phyloP scores from a whole-genome alignment of 352 stramenopile genomes.

The Globisporangium apiculatum region DNA sequence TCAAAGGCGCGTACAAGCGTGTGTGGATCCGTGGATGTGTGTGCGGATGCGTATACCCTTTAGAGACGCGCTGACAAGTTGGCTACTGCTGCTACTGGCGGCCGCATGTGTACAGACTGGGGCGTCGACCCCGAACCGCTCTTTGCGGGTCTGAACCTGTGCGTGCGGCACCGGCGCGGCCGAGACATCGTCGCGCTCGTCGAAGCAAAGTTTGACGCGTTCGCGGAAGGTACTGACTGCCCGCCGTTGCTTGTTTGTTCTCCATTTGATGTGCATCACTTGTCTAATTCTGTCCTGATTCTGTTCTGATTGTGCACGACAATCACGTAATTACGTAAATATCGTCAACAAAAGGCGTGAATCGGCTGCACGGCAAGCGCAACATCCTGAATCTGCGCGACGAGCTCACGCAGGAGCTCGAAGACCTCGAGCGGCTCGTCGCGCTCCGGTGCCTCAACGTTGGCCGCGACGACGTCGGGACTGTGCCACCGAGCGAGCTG shows the following conservation, averaged over 20 bases:
- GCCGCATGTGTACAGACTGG: constrained; percentile 30
- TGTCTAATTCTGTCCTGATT: neutral
- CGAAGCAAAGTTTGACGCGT: constrained; percentile 49
- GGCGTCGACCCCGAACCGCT: constrained; percentile 55
- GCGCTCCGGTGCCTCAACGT: constrained; percentile 58
- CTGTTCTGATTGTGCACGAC: neutral
- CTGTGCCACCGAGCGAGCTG: constrained; percentile 43
- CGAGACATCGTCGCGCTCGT: constrained; percentile 26
- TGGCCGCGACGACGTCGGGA: constrained; percentile 27
- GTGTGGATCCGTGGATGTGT: neutral
- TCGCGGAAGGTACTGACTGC: constrained; percentile 23
- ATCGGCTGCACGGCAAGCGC: constrained; percentile 41
- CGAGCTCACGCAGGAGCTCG: constrained; percentile 62
- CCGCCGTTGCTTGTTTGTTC: too few species aligned
- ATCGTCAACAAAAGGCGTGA: constrained; percentile 24
- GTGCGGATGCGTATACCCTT: too few species aligned
- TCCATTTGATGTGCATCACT: too few species aligned
- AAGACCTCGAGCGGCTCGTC: constrained; percentile 57
- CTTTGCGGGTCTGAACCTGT: constrained; percentile 63
- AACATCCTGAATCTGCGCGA: constrained; percentile 45
- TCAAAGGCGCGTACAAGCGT: constrained; percentile 35
- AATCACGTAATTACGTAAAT: too few species aligned
- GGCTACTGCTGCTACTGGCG: too few species aligned
- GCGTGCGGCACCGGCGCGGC: constrained; percentile 38
- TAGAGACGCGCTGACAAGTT: too few species aligned